phyloP scores from a whole-genome alignment of 2,329 filamentous ascomycete genomes.

The Exophiala dermatitidis region DNA sequence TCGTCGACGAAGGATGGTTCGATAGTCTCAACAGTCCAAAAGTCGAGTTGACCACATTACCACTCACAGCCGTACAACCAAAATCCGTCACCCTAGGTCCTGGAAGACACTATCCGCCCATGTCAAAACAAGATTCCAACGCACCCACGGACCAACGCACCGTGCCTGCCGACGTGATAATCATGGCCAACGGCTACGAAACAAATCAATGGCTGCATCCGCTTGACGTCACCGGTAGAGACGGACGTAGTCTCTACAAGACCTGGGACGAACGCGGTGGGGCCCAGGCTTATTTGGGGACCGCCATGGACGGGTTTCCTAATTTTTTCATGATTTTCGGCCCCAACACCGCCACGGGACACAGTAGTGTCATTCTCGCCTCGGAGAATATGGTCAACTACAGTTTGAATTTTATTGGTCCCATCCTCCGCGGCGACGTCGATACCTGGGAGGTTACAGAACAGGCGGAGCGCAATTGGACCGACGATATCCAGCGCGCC shows the following conservation, averaged over 20 bases:
- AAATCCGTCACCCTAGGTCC: constrained; percentile 47
- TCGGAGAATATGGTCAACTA: constrained; percentile 57
- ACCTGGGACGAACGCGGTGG: constrained; percentile 56
- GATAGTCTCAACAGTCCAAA: constrained; percentile 47
- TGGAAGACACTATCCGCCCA: constrained; percentile 40
- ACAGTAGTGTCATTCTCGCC: constrained; percentile 54
- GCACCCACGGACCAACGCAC: constrained; percentile 33
- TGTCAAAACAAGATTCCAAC: constrained; percentile 21
- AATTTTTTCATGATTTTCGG: constrained; percentile 60
- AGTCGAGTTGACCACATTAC: constrained; percentile 48
- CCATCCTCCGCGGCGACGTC: constrained; percentile 43
- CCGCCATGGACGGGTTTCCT: constrained; percentile 53
- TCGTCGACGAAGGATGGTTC: constrained; percentile 54
- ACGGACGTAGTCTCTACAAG: constrained; percentile 46
- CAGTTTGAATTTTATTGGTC: constrained; percentile 50
- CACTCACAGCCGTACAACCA: constrained; percentile 44
- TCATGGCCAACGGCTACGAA: constrained; percentile 56
- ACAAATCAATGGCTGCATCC: constrained; percentile 50
- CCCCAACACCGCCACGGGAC: constrained; percentile 55
- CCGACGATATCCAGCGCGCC: constrained; percentile 41
- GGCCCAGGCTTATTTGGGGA: constrained; percentile 54
- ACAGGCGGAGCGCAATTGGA: constrained; percentile 43
- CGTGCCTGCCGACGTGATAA: constrained; percentile 53
- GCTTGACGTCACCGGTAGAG: constrained; percentile 47
- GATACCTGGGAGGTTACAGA: constrained; percentile 42